Base-by-base conservation (phyloP, 2,329 filamentous ascomycete species). In the Fusarium napiforme region DNA sequence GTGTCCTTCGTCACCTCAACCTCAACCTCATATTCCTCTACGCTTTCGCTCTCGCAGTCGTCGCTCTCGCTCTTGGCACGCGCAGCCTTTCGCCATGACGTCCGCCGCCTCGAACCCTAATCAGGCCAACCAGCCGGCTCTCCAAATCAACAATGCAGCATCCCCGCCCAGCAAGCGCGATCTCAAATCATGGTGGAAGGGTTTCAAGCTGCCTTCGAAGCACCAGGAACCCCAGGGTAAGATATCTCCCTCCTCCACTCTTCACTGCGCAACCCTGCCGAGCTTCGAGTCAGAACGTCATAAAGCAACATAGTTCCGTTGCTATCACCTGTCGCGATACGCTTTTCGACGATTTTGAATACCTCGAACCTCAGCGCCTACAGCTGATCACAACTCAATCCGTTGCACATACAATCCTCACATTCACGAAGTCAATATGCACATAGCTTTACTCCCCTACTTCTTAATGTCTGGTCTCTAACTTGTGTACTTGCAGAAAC, bases 181-280 rank as follows among this genome's bases (percentile, higher is more conserved):
- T 81, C 87, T 98, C 77, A 93, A 95, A 77, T 97, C 93, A 68
- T 99, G 96, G 96, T 98, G 96, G 96, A 97, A 95, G 84, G 91
- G 92, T 78, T 98, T 99, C 85, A 96, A 96, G 84, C 89, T 93
- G 60, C 86, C 88, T 50, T 83, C 86, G 42, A 90, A 87, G 78
- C 86, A 87, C 66, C 86, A 89, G 62, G 89, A 91, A 74, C 77
- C 84, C 57, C 83, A 86, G 79, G 88, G 89, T 91, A 88, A 64
- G 73, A 55, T 56, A 64, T 37, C 34, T 45, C 36, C 58, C 50
- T 64, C n/a, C 47, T 62, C 32, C 42, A 55, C 58, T 56, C 39
- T 42, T 19, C 42, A 39, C 47, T 60, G 71, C 60, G 64, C 71
- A 62, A 56, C 28, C 45, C 37, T 52, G 39, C 46, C 23, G 15